Evolutionary conservation across 306 rosid species (phyloP).

Genomic region (Fagus sylvatica): DNA sequence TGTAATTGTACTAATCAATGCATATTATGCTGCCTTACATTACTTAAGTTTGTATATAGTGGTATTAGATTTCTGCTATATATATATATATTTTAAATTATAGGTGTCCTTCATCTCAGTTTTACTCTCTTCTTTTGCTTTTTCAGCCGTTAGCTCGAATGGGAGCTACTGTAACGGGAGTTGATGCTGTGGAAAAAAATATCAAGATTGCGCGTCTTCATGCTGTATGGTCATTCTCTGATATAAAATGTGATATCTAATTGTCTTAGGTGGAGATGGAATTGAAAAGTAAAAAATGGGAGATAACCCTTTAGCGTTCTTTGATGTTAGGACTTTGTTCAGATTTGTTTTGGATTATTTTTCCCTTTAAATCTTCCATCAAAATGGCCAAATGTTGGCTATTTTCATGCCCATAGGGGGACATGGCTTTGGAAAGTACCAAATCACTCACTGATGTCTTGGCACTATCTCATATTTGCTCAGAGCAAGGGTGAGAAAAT

Average conservation of each 20-base stretch:
- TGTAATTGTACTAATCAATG: conserved; percentile 18
- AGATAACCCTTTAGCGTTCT: not conserved
- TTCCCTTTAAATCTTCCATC: not conserved
- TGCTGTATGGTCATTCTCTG: conserved; percentile 61
- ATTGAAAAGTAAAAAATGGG: not conserved
- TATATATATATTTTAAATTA: not conserved
- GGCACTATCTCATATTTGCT: not conserved
- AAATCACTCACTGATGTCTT: not conserved
- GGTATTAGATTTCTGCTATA: conserved; percentile 16
- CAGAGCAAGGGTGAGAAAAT: not conserved
- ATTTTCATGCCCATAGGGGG: not conserved
- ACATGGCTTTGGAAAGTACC: not conserved
- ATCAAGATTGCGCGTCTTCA: conserved; percentile 86
- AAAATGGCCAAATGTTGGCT: not conserved
- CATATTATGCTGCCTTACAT: conserved; percentile 3
- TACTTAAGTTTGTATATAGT: conserved; percentile 1
- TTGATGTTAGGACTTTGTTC: not conserved
- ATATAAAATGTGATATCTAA: not conserved
- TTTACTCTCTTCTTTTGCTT: conserved; percentile 21
- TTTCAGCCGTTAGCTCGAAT: conserved; percentile 84
- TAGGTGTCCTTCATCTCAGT: conserved; percentile 13
- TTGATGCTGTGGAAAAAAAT: conserved; percentile 85
- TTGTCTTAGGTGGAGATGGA: not conserved
- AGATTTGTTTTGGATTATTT: not conserved
- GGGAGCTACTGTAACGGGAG: conserved; percentile 90